Conservation (phyloP, 352 stramenopile genomes). For the Pythium diclinum region DNA sequence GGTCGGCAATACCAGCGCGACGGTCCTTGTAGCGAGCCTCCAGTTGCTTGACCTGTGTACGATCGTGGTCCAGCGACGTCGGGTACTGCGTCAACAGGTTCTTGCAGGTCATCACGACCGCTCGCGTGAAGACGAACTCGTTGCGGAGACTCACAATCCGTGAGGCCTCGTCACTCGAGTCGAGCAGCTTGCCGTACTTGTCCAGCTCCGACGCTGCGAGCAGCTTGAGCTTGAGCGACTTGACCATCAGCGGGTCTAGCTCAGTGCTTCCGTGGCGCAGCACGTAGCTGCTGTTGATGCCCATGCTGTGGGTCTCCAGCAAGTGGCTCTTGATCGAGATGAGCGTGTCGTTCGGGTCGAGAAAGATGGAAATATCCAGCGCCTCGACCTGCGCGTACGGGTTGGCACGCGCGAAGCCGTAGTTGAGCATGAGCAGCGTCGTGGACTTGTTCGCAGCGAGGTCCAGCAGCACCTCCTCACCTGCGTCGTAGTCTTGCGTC, state of each 20-base stretch:
- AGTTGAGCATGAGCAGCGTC: slow-evolving; percentile 31
- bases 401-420: slow-evolving; percentile 24
- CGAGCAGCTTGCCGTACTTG: slow-evolving; percentile 19
- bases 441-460: slow-evolving; percentile 19
- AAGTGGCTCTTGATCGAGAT: slow-evolving; percentile 27
- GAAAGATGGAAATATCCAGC: slow-evolving; percentile 29
- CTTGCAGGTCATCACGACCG: slow-evolving; percentile 23
- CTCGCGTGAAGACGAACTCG: slow-evolving; percentile 30
- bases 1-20: slow-evolving; percentile 8
- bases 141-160: slow-evolving; percentile 30
- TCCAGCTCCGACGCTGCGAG: slow-evolving; percentile 22
- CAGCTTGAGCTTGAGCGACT: slow-evolving; percentile 35
- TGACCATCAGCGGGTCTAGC: slow-evolving; percentile 15
- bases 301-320: slow-evolving; percentile 24
- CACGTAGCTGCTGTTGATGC: slow-evolving; percentile 28
- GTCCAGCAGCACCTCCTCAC: slow-evolving; percentile 26
- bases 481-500: slow-evolving; percentile 21
- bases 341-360: slow-evolving; percentile 30
- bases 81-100: slow-evolving; percentile 32
- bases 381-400: slow-evolving; percentile 21
- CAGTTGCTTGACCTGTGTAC: slow-evolving; percentile 2
- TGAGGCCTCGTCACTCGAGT: slow-evolving; percentile 1
- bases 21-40: slow-evolving; percentile 15
- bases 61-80: slow-evolving; percentile 28
- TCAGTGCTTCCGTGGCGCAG: slow-evolving; percentile 22